phyloP scores from a whole-genome alignment of 2,329 filamentous ascomycete genomes.

The Sclerotinia glacialis region DNA sequence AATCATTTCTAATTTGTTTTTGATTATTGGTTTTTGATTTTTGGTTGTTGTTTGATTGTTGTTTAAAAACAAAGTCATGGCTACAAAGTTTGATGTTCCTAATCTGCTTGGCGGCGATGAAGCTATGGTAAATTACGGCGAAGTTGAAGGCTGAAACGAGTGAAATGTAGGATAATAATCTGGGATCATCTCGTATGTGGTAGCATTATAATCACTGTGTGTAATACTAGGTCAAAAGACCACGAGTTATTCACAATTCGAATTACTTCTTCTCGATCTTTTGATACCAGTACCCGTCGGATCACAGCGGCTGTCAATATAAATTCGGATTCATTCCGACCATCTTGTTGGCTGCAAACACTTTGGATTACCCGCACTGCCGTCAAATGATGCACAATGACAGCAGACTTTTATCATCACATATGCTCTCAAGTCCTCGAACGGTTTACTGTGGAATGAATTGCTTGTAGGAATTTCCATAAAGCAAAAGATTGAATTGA shows the following conservation, averaged over 20 bases:
- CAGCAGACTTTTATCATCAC: neutral
- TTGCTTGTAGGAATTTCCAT: no score
- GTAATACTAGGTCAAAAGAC: neutral
- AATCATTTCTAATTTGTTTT: slow-evolving; percentile 5
- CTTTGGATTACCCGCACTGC: neutral
- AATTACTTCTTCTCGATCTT: slow-evolving; percentile 1
- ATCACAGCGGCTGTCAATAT: slow-evolving; percentile 10
- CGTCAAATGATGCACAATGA: neutral
- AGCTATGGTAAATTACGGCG: slow-evolving; percentile 12
- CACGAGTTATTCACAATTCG: no score
- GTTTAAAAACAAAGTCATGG: no score
- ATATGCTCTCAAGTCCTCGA: neutral
- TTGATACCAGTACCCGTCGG: neutral
- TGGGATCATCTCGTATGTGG: no score
- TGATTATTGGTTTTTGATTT: no score
- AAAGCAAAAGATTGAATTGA: neutral
- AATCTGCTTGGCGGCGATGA: slow-evolving; percentile 9
- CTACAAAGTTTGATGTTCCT: neutral
- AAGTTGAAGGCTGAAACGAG: neutral
- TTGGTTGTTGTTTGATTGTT: slow-evolving; percentile 1
- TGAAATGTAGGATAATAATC: no score
- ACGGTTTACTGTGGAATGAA: no score
- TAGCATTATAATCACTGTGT: no score
- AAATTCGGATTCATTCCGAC: neutral
- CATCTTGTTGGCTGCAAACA: neutral